A percentile compares a stretch with the other conserved stretches of the same genome.
Evolutionary conservation across 176 grass and related monocot genomes (phyloP).

Genomic region (Oryza australiensis): DNA sequence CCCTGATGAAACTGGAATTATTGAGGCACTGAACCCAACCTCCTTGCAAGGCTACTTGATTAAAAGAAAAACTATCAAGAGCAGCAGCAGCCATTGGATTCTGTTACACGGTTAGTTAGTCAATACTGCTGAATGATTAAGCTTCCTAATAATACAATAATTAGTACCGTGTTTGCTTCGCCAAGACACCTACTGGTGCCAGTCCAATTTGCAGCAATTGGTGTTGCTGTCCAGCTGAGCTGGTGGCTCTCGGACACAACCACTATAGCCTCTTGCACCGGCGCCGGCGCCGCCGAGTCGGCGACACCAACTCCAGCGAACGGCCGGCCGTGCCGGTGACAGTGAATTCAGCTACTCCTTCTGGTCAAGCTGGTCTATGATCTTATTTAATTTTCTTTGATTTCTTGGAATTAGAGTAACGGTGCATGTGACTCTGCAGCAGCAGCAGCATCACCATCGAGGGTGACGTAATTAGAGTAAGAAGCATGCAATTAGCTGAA

Average conservation of each 20-base stretch:
- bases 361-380: background rate
- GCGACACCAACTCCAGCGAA: background rate
- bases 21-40: background rate
- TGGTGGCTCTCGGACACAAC: background rate
- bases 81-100: background rate
- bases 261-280: background rate
- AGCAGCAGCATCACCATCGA: constrained; percentile 21
- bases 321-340: background rate
- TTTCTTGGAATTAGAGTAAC: background rate
- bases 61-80: background rate
- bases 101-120: background rate
- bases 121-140: background rate
- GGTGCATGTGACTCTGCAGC: constrained; percentile 23
- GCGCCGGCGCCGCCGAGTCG: too few relatives aligned
- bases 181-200: background rate
- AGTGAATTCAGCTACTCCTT: background rate
- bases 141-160: background rate
- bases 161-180: background rate
- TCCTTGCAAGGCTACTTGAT: background rate
- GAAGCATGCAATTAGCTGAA: constrained; percentile 15
- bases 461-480: constrained; percentile 8
- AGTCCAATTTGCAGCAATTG: background rate
- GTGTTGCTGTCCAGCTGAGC: background rate
- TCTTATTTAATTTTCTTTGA: background rate
- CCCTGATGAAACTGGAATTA: constrained; percentile 20